A percentile compares a stretch with the other conserved stretches of the same genome.
phyloP scores from a whole-genome alignment of 306 rosid genomes.

The Lathyrus oleraceus region DNA sequence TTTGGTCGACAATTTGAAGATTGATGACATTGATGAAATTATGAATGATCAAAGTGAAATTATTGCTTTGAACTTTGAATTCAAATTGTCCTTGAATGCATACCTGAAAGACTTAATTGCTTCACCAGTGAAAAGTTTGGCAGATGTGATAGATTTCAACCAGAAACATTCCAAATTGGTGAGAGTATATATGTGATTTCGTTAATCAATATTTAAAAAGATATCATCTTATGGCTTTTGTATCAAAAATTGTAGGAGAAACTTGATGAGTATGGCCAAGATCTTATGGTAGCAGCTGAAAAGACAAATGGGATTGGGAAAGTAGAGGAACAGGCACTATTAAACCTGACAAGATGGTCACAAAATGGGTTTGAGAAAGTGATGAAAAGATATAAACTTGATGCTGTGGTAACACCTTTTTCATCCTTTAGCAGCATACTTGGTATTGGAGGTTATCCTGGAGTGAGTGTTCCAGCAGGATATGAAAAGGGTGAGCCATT shows the following conservation, averaged over 20 bases:
- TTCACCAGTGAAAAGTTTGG: constrained; percentile 52
- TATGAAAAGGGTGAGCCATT: constrained; percentile 49
- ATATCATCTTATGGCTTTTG: not conserved
- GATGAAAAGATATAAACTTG: constrained; percentile 41
- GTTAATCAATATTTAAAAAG: not conserved
- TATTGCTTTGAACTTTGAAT: constrained; percentile 46
- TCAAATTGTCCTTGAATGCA: constrained; percentile 51
- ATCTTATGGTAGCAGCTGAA: constrained; percentile 35
- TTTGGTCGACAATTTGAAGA: constrained; percentile 50
- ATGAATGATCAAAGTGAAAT: constrained; percentile 32
- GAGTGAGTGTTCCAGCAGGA: constrained; percentile 71
- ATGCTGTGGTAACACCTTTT: constrained; percentile 54
- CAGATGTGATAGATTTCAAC: constrained; percentile 63
- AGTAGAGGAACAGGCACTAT: constrained; percentile 26
- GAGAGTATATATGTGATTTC: not conserved
- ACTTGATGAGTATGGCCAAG: constrained; percentile 40
- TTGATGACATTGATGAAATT: constrained; percentile 30
- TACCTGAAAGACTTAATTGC: constrained; percentile 48
- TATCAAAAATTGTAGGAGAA: constrained; percentile 43
- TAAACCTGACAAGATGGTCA: constrained; percentile 27
- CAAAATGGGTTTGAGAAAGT: constrained; percentile 42
- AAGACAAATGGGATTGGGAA: constrained; percentile 39
- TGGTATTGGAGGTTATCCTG: constrained; percentile 70
- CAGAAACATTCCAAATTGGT: constrained; percentile 41
- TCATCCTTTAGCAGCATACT: constrained; percentile 33